Base-by-base conservation (phyloP, 306 rosid species). In the Arachis hypogaea region DNA sequence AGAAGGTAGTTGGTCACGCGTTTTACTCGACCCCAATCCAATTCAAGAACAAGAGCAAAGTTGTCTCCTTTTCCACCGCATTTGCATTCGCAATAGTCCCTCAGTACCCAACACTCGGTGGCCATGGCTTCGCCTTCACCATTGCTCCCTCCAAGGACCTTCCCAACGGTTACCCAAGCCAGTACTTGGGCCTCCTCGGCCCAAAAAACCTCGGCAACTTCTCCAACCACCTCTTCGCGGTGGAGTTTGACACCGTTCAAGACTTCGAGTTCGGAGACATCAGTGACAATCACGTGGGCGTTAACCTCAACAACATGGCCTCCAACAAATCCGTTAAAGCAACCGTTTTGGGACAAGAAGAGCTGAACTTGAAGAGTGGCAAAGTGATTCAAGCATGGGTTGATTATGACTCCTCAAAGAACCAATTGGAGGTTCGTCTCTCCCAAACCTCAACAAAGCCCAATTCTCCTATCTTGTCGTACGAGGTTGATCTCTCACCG, bases 251-350 rank as follows among this genome's bases (percentile, higher is more conserved):
- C 71, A 88, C 90, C 0, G 82, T 82, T 1, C 82, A 70, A 44
- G 87, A 88, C 79, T 68, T 74, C 2, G 87, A 86, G 38, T 84
- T 84, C 40, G 43, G 40, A 0, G 93, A 86, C 69, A 86, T 84
- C 74, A 82, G 84, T 28, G 87, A 86, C 18, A 88, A 86, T 63
- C 93, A 88, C 59, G 85, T 88, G 0, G 90, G 84, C 14, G 51
- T 88, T 64, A 71, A 84, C 63, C 63, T 88, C 2, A 84, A 88
- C 66, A 86, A 63, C 84, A 49, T 82, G 81, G 55, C 2, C 5
- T 88, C 90, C n/a, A 84, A 88, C 73, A 77, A 67, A 55, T 88
- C 88, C 0, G 86, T 77, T 3, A 43, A 72, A n/a, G 86, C 81
- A 8, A 49, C 50, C 5, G 77, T 65, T 54, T 83, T 70, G 3